phyloP scores from a whole-genome alignment of 106 monocot species.

The Dendrobium huoshanense region DNA sequence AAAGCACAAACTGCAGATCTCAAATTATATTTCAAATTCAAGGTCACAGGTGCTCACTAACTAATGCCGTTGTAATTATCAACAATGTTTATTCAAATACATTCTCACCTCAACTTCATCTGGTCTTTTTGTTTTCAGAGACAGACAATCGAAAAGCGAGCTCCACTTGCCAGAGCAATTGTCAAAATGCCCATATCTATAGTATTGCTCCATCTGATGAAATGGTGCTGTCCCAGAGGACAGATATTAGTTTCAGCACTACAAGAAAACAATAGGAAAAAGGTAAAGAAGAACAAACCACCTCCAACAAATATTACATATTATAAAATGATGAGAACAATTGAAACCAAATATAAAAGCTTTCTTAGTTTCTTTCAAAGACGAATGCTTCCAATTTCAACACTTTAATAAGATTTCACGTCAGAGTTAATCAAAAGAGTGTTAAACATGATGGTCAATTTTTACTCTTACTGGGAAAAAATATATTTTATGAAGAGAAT shows the following conservation, averaged over 20 bases:
- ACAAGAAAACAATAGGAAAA: not conserved
- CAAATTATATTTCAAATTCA: too few relatives aligned
- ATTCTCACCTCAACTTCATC: slow-evolving; percentile 57
- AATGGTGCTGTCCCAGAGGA: slow-evolving; percentile 56
- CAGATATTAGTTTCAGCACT: not conserved
- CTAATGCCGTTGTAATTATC: not conserved
- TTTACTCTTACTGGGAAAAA: not conserved
- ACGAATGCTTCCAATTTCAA: not conserved
- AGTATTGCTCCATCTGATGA: slow-evolving; percentile 94
- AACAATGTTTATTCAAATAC: not conserved
- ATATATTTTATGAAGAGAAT: not conserved
- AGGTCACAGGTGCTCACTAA: not conserved
- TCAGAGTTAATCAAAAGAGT: not conserved
- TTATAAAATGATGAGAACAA: slow-evolving; percentile 3
- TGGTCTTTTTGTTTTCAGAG: slow-evolving; percentile 70
- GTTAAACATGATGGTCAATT: not conserved
- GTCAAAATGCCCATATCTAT: slow-evolving; percentile 80
- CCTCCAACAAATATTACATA: not conserved
- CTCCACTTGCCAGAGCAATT: slow-evolving; percentile 82
- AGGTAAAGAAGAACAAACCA: not conserved
- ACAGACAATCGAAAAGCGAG: slow-evolving; percentile 72
- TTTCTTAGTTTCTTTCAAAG: not conserved
- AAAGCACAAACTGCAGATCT: too few relatives aligned
- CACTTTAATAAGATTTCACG: not conserved
- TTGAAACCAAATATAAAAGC: not conserved